phyloP scores from a whole-genome alignment of 176 grass and related monocot species.

The Triticum urartu region DNA sequence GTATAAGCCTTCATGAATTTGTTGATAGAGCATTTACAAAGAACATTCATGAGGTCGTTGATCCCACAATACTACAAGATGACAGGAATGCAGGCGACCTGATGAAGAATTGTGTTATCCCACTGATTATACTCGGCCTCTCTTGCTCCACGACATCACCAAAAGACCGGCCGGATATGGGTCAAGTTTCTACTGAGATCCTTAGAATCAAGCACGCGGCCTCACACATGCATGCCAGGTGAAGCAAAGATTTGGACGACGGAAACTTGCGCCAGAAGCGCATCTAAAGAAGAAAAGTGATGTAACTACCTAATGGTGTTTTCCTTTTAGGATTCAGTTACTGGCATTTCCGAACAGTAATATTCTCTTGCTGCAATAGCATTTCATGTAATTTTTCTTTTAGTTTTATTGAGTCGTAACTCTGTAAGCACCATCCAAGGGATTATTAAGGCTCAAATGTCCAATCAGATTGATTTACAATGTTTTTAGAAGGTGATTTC shows the following conservation, averaged over 20 bases:
- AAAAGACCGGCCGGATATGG: slow-evolving; percentile 23
- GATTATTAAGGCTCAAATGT: too few species aligned
- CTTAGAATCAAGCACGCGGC: slow-evolving; percentile 29
- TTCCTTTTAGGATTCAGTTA: too few species aligned
- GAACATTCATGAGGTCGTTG: background rate
- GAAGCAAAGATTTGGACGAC: background rate
- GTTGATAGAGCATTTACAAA: background rate
- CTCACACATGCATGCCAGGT: background rate
- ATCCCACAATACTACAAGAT: background rate
- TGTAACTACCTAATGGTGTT: too few species aligned
- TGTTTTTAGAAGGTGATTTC: too few species aligned
- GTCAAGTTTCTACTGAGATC: slow-evolving; percentile 26
- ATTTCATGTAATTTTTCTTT: too few species aligned
- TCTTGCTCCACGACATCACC: slow-evolving; percentile 31
- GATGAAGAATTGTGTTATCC: slow-evolving; percentile 33
- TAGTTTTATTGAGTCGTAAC: too few species aligned
- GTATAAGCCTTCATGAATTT: background rate
- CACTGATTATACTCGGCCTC: slow-evolving; percentile 28
- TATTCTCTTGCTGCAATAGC: too few species aligned
- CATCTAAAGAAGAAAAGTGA: background rate
- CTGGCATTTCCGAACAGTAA: too few species aligned
- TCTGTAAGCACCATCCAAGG: too few species aligned
- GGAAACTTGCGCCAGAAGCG: background rate
- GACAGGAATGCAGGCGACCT: background rate
- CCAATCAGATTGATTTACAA: too few species aligned